Evolutionary conservation across 371 early-diverging fungal species (phyloP).

Genomic region (Mucor velutinosus): DNA sequence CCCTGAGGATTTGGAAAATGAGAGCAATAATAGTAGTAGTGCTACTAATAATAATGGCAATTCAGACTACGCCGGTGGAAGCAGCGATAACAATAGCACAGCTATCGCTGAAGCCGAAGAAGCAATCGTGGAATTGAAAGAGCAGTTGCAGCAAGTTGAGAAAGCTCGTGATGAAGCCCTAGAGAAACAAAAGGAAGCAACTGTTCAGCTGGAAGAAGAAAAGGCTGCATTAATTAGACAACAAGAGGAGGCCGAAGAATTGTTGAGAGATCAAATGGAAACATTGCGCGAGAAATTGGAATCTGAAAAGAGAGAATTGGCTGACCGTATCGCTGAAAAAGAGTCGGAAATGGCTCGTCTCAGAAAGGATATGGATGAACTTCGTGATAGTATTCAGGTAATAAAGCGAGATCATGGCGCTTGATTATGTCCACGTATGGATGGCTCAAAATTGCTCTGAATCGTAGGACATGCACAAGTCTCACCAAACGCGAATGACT

Average conservation of each 20-base stretch:
- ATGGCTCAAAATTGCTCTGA: neutral
- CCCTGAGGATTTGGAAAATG: conserved; percentile 20
- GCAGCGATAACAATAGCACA: neutral
- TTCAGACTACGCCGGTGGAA: neutral
- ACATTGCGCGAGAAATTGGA: conserved; percentile 31
- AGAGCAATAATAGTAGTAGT: neutral
- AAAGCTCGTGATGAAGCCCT: conserved; percentile 8
- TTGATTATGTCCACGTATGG: too few relatives aligned
- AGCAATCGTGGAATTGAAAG: conserved; percentile 13
- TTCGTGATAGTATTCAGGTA: conserved; percentile 32
- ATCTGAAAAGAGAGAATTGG: conserved; percentile 26
- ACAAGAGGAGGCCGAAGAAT: conserved; percentile 30
- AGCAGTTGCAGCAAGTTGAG: conserved; percentile 11
- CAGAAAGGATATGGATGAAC: conserved; percentile 30
- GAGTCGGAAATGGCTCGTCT: conserved; percentile 21
- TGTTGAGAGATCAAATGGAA: conserved; percentile 31
- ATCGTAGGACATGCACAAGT: conserved; percentile 29
- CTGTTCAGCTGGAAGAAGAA: conserved; percentile 21
- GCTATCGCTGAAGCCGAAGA: conserved; percentile 3
- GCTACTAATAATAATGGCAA: neutral
- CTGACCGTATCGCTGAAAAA: conserved; percentile 18
- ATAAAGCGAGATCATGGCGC: neutral
- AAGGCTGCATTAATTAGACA: conserved; percentile 10
- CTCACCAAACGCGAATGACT: conserved; percentile 29
- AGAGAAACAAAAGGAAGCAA: conserved; percentile 14